These are phyloP conservation scores for Podila minutissima DNA, from an alignment of 192 early-diverging fungal genomes.

Conservation along the genomic window DNA sequence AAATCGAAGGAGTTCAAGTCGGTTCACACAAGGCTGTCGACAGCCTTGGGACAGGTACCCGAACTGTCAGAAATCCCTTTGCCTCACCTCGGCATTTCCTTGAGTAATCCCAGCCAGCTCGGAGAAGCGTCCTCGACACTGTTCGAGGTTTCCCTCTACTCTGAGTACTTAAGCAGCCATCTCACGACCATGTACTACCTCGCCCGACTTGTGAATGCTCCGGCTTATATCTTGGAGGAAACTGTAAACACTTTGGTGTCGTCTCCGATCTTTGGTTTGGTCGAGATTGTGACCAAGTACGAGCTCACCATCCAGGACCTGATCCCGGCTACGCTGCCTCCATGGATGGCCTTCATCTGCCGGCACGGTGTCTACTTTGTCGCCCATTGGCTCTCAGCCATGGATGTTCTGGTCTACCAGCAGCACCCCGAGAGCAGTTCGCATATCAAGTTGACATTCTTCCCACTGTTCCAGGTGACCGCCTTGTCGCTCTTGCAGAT, in stretches of 20 bases:
- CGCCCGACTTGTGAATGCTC: conserved; percentile 26
- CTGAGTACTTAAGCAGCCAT: conserved; percentile 41
- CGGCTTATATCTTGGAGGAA: conserved; percentile 11
- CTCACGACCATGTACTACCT: conserved; percentile 36
- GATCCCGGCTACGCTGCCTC: conserved; percentile 23
- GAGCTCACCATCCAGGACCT: conserved; percentile 42
- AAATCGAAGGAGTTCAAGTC: conserved; percentile 10
- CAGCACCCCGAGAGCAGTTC: conserved; percentile 49
- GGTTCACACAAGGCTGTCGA: conserved; percentile 12
- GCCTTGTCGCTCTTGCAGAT: conserved; percentile 41
- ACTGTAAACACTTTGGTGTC: conserved; percentile 23
- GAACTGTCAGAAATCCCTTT: conserved; percentile 6
- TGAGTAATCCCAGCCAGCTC: conserved; percentile 29
- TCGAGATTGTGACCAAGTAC: conserved; percentile 43
- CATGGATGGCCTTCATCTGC: conserved; percentile 42
- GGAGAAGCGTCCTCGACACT: conserved; percentile 11
- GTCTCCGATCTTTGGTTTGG: conserved; percentile 30
- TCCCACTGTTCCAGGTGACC: conserved; percentile 48
- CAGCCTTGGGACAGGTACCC: conserved; percentile 4
- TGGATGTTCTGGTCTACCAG: conserved; percentile 45
- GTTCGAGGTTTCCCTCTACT: conserved; percentile 32
- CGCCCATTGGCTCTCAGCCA: conserved; percentile 39
- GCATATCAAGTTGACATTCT: conserved; percentile 50
- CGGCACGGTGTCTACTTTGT: conserved; percentile 48
- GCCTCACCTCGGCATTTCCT: conserved; percentile 35